Conservation (phyloP, 2,329 filamentous ascomycete species). For the Penicillium sp. region DNA sequence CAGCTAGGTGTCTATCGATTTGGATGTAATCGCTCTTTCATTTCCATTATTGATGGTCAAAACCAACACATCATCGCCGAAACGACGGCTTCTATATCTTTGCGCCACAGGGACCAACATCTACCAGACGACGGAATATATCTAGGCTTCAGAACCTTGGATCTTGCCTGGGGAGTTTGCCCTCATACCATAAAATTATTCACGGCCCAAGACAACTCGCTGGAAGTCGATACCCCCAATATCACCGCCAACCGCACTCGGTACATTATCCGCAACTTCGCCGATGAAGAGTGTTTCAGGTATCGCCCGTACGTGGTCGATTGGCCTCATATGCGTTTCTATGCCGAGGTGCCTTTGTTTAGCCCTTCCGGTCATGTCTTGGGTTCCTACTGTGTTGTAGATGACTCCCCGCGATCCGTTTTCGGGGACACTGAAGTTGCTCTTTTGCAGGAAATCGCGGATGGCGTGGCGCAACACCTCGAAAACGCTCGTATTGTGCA, state of each 20-base stretch:
- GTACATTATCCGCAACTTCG: conserved; percentile 43
- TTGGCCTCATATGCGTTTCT: conserved; percentile 49
- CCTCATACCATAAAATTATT: conserved; percentile 26
- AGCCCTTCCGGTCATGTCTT: conserved; percentile 59
- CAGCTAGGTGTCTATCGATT: too few relatives aligned
- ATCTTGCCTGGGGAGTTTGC: conserved; percentile 21
- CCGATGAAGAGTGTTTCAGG: conserved; percentile 38
- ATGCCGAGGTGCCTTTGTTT: conserved; percentile 62
- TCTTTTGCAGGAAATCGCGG: conserved; percentile 50
- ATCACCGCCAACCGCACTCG: conserved; percentile 33
- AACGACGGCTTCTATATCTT: too few relatives aligned
- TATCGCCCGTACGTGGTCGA: conserved; percentile 37
- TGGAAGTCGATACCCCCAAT: conserved; percentile 22
- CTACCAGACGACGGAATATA: conserved; percentile 34
- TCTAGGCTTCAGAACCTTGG: conserved; percentile 30
- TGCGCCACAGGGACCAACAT: conserved; percentile 16
- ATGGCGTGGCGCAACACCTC: conserved; percentile 62
- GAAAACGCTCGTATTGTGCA: conserved; percentile 59
- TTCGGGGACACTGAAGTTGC: too few relatives aligned
- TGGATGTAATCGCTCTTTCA: too few relatives aligned
- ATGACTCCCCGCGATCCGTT: conserved; percentile 31
- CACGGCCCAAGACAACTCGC: conserved; percentile 18
- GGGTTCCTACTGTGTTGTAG: conserved; percentile 62
- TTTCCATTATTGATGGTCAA: too few relatives aligned
- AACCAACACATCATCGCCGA: too few relatives aligned